Evolutionary conservation across 2,329 filamentous ascomycete species (phyloP).

Genomic region (Capronia coronata): DNA sequence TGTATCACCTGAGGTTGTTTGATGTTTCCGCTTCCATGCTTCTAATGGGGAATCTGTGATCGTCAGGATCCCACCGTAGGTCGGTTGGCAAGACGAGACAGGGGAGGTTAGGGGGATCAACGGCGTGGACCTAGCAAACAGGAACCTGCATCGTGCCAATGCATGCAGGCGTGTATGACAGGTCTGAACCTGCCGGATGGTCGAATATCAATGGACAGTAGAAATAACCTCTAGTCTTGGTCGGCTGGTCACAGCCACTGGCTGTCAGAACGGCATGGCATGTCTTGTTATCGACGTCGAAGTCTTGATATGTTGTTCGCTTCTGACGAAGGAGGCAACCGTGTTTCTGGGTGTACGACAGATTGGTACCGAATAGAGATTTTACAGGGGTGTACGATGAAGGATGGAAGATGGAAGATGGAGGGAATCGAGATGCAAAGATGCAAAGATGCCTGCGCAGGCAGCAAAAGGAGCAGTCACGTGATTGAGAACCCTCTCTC

Average conservation of each 20-base stretch:
- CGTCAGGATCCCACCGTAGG: not conserved
- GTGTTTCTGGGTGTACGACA: not conserved
- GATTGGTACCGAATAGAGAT: not conserved
- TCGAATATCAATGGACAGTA: not conserved
- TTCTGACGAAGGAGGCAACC: not conserved
- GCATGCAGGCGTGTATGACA: not conserved
- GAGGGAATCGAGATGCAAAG: too few relatives aligned
- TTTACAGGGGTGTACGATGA: too few relatives aligned
- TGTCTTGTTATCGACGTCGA: too few relatives aligned
- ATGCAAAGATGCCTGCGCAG: too few relatives aligned
- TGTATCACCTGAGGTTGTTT: not conserved
- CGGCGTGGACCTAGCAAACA: not conserved
- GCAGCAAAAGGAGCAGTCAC: too few relatives aligned
- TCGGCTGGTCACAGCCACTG: too few relatives aligned
- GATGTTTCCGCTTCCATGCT: not conserved
- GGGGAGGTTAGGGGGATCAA: not conserved
- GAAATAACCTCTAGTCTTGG: not conserved
- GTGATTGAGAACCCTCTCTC: too few relatives aligned
- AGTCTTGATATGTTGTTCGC: not conserved
- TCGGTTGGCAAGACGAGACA: not conserved
- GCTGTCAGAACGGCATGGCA: too few relatives aligned
- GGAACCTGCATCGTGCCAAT: constrained; percentile 2
- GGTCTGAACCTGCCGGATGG: not conserved
- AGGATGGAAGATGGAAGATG: not conserved
- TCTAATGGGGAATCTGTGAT: not conserved